Base-by-base conservation (phyloP, 495 filamentous ascomycete genomes). In the Haplographium delicatum region DNA sequence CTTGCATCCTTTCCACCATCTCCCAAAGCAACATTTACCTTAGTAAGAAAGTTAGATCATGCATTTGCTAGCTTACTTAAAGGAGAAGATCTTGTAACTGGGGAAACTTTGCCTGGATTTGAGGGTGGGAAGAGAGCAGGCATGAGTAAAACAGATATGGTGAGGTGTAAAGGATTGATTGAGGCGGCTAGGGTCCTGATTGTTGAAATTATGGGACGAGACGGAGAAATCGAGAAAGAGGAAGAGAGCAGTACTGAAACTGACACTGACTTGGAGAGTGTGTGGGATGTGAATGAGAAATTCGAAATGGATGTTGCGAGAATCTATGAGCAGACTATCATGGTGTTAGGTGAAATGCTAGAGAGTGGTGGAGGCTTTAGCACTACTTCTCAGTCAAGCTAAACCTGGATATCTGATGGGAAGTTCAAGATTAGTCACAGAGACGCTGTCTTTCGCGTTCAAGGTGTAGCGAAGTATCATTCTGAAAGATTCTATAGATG, bases 301-400 rank as follows among this genome's bases (percentile, higher is more conserved):
- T 30, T 74, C 18, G 65, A 71, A 20, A 83, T 91, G 76, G 81
- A 88, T 52, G 75, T 86, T 40, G 85, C 81, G 0, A 73, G 74
- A 54, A 83, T 94, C 0, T 95, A 91, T 67, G 86, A 91, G 64
- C 73, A 74, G 58, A 91, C 87, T 0, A 72, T 95, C 52, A 76
- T 84, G 42, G 73, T 84, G 62, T 65, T 93, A 3, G 53, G 53
- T 20, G 47, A 26, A 19, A 4, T 51, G 23, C 39, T 61, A 3
- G 47, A 43, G 1, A 35, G 25, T 50, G 37, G 31, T 31, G 26
- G 47, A 22, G 53, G 25, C n/a, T 60, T 50, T 49, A 35, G 49
- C n/a, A n/a, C n/a, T n/a, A n/a, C n/a, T n/a, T n/a, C n/a, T n/a
- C n/a, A n/a, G n/a, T n/a, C n/a, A n/a, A n/a, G n/a, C n/a, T n/a